Base-by-base conservation (phyloP, 371 early-diverging fungal species). In the Chytridium lagenaria region DNA sequence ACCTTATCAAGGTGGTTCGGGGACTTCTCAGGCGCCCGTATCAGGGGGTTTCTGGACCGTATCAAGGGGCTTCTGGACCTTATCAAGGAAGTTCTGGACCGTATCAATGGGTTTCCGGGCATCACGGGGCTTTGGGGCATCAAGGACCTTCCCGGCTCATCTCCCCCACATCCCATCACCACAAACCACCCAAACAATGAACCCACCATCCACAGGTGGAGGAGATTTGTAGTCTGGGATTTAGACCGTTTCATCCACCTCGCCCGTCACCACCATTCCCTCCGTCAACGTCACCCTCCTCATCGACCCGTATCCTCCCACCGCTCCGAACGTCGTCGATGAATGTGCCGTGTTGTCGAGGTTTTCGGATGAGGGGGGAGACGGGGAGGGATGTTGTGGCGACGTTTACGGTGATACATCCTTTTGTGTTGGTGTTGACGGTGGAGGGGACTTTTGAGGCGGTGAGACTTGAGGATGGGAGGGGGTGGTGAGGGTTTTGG, bases 181-280 rank as follows among this genome's bases (percentile, higher is more conserved):
- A n/a, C n/a, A n/a, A n/a, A n/a, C n/a, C n/a, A n/a, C n/a, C n/a
- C n/a, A n/a, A n/a, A n/a, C n/a, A n/a, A n/a, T n/a, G n/a, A n/a
- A n/a, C n/a, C n/a, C n/a, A n/a, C n/a, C n/a, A n/a, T n/a, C 7
- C 55, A 55, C 5, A 55, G 16, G 26, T 5, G 55, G 10, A 36
- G 63, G 10, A 36, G 36, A 36, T 63, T 63, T 63, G 63, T 63
- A 12, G 63, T 63, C 12, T 63, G 63, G 63, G 63, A 63, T 30
- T 36, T 63, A 16, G 63, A 63, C 7, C 10, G 26, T 10, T 55
- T 55, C 26, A 26, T 55, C 10, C 10, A 55, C 10, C 10, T 26
- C 26, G 55, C 55, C 55, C 55, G 55, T 28, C 55, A 26, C 10
- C 19, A 55, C n/a, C n/a, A n/a, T n/a, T n/a, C n/a, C n/a, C n/a